Percentiles rank a stretch among this genome's conserved stretches.
Evolutionary conservation across 1,284 basidiomycete genomes (phyloP).

Genomic region (Violaceomyces palustris): DNA sequence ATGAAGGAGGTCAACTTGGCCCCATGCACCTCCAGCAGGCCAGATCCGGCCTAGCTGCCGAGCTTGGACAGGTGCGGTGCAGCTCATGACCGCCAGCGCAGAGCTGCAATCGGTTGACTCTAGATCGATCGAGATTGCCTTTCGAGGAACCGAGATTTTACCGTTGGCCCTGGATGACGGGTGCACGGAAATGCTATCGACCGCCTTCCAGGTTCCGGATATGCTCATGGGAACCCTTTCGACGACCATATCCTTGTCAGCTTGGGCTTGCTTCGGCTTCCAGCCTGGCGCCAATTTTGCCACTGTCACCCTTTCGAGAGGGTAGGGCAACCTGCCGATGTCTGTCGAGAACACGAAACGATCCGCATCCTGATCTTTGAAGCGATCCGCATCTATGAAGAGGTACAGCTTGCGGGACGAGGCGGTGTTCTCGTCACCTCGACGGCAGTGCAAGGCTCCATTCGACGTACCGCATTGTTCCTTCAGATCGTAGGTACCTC

Average conservation of each 20-base stretch:
- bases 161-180: constrained; percentile 13
- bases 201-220: constrained; percentile 21
- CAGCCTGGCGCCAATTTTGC: constrained; percentile 28
- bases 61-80: constrained; percentile 17
- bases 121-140: constrained; percentile 17
- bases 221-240: constrained; percentile 25
- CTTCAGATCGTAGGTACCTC: constrained; percentile 71
- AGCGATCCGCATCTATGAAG: constrained; percentile 37
- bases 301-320: constrained; percentile 25
- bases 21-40: constrained; percentile 30
- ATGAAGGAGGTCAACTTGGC: constrained; percentile 36
- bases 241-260: constrained; percentile 7
- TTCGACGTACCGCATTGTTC: constrained; percentile 86
- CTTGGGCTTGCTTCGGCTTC: constrained; percentile 18
- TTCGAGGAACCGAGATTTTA: constrained; percentile 14
- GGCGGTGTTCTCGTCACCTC: constrained; percentile 55
- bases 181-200: constrained; percentile 7
- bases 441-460: constrained; percentile 72
- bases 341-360: constrained; percentile 38
- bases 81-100: constrained; percentile 21
- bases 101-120: constrained; percentile 18
- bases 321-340: constrained; percentile 31
- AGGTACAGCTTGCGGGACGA: constrained; percentile 55
- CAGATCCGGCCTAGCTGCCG: constrained; percentile 25
- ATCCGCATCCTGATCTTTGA: constrained; percentile 27